Base-by-base conservation (phyloP, 768 basidiomycete species). In the Xanthoconium stramineum region DNA sequence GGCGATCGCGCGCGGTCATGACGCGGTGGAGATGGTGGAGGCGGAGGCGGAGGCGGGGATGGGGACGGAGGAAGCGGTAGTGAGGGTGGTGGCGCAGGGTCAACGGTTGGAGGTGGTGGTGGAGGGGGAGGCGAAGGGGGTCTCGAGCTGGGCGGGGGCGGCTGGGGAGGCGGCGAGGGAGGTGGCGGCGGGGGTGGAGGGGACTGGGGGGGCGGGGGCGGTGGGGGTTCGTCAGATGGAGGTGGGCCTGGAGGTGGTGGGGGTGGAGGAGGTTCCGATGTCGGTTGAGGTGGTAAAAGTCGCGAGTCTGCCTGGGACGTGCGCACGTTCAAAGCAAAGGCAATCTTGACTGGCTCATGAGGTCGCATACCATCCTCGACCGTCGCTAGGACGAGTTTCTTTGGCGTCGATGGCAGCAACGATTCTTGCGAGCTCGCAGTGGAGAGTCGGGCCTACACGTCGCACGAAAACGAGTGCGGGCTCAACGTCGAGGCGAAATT, bases 231-330 rank as follows among this genome's bases (percentile, higher is more conserved):
- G 40, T 65, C 44, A 62, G 72, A 61, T 49, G 68, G 62, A 50
- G 68, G 68, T 11, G 70, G 64, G 56, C 67, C 62, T 19, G 63
- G 63, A 6, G 71, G 73, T 14, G 72, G 74, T 0, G 71, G 72
- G 0, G 74, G 74, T 0, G 76, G 76, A 0, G 75, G 74, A 3
- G 75, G 67, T 43, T 69, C 70, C 28, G 76, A 70, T 40, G 77
- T 71, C 6, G 76, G 71, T 11, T 72, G 69, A 1, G 75, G 72
- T 5, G 76, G 69, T 37, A 65, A 68, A 15, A 67, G 64, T 44
- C 69, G 67, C 50, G 63, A 60, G 19, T 71, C 69, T 24, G 56
- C 45, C 8, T 59, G 53, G 7, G 61, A 62, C 24, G 71, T 61
- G 20, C 71, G 61, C 28, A 69, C 65, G 40, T 69, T 74, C 6